These are phyloP conservation scores for Eucalyptus sideroxylon DNA, from an alignment of 345 rosid species.

Conservation along the genomic window DNA sequence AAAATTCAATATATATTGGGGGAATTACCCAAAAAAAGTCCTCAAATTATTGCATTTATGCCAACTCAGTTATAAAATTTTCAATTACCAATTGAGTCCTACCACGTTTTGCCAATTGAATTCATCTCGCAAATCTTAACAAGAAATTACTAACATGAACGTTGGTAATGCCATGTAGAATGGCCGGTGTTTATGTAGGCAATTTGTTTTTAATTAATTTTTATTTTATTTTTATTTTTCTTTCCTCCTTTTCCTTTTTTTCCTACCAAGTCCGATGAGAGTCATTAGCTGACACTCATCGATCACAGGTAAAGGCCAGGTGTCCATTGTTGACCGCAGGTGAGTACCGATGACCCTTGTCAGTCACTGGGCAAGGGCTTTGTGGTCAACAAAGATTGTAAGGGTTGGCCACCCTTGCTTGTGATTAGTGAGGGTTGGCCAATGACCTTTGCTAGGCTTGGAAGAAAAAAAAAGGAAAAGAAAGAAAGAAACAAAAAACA, in stretches of 20 bases:
- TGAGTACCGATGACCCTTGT: neutral
- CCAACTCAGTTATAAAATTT: no score
- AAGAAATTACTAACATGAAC: rapidly evolving
- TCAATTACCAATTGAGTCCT: neutral
- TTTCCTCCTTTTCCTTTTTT: neutral
- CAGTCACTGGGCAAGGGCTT: neutral
- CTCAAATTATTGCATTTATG: neutral
- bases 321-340: no score
- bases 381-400: neutral
- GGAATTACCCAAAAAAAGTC: neutral
- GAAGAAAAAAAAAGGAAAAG: neutral
- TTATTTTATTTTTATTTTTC: no score
- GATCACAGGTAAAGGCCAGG: no score
- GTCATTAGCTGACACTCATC: neutral
- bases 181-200: rapidly evolving
- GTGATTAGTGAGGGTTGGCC: neutral
- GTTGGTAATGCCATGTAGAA: no score
- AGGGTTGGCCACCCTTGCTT: no score
- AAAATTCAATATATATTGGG: neutral
- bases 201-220: no score
- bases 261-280: neutral
- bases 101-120: neutral
- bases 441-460: neutral
- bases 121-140: no score
- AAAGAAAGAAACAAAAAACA: no score